Evolutionary conservation across 2,329 filamentous ascomycete species (phyloP), one percentile per base, ranked within the genome.

Genomic region (Cryphonectria japonica): DNA sequence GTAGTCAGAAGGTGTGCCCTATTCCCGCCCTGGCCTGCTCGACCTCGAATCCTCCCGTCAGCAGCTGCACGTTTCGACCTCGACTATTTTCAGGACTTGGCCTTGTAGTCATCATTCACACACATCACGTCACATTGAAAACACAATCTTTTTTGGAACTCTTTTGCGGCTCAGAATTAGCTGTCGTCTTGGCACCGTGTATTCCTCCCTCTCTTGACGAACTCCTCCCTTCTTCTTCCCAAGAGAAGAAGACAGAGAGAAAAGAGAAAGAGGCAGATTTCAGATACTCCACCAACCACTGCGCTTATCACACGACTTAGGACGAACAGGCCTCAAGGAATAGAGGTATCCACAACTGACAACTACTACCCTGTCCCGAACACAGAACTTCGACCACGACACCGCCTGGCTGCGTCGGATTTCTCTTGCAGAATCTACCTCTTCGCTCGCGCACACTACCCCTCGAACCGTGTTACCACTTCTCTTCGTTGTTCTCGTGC

Each of bases 311-410:
- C 43, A 34, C 63, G 41, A 50, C 63, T 19, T 26, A 46, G 61
- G n/a, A 39, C 39, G 26, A n/a, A 26, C 61, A 64, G 37, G n/a
- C n/a, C n/a, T 26, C 16, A 29, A 29, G 61, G 61, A 43, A 46
- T 16, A 39, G 26, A 46, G 37, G 61, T 41, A 64, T 64, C 61
- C 61, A 64, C 61, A 46, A 14, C 34, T 29, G 41, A 65, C 63
- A 65, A 41, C 63, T 13, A 32, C 63, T 64, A 26, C 63, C 62
- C 63, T 41, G 29, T 22, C 43, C 43, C 29, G 26, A 65, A 65
- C 43, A 52, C 63, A 50, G 26, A 65, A 65, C 43, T 34, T 50
- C 63, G 41, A 65, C 41, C 63, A n/a, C 63, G 63, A 65, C 63
- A 65, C 63, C 63, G 63, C 63, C 63, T 65, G 32, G 59, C 32